phyloP scores from a whole-genome alignment of 768 basidiomycete species.

The Termitomyces sp. region DNA sequence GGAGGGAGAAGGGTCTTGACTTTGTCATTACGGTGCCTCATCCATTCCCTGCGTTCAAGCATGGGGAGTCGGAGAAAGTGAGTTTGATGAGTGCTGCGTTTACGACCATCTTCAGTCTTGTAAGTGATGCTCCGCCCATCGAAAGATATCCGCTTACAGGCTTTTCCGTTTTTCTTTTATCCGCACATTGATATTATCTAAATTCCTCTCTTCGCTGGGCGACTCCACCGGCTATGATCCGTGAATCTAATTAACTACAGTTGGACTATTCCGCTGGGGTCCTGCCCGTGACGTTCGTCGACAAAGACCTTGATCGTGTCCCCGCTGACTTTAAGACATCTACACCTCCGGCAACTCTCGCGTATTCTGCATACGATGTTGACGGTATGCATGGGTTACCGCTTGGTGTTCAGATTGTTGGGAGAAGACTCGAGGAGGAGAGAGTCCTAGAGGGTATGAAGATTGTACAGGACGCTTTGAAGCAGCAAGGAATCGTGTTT shows the following conservation, averaged over 20 bases:
- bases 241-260: too few species aligned
- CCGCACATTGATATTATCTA: too few species aligned
- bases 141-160: constrained; percentile 9
- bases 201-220: neutral
- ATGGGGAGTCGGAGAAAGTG: constrained; percentile 47
- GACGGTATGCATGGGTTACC: constrained; percentile 67
- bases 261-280: constrained; percentile 58
- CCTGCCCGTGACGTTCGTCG: constrained; percentile 55
- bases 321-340: constrained; percentile 31
- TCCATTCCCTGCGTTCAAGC: constrained; percentile 56
- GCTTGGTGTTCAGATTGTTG: constrained; percentile 63
- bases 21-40: constrained; percentile 62
- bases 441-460: constrained; percentile 70
- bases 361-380: constrained; percentile 52
- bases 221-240: neutral
- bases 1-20: constrained; percentile 50
- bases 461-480: constrained; percentile 39
- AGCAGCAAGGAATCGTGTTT: constrained; percentile 24
- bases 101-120: constrained; percentile 67
- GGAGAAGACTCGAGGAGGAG: constrained; percentile 66
- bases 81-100: constrained; percentile 59
- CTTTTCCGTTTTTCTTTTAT: neutral
- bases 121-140: constrained; percentile 20
- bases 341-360: constrained; percentile 6
- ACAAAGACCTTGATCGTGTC: constrained; percentile 30